phyloP scores from a whole-genome alignment of 1,139 yeast genomes.

The Candida sojae region DNA sequence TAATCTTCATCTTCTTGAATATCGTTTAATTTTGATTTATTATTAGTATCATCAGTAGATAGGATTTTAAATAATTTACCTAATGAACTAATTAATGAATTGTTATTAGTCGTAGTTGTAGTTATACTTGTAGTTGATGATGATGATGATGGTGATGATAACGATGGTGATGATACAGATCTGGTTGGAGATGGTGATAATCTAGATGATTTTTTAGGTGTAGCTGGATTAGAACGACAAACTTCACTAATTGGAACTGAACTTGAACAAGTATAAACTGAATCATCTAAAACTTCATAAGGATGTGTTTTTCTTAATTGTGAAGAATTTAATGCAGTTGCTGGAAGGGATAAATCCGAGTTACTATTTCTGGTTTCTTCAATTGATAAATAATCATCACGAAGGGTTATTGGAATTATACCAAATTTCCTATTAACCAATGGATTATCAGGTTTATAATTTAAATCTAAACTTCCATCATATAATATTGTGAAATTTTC shows the following conservation, averaged over 20 bases:
- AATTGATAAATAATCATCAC: slow-evolving; percentile 27
- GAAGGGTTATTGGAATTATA: slow-evolving; percentile 38
- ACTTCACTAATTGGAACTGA: slow-evolving; percentile 9
- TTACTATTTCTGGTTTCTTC: slow-evolving; percentile 17
- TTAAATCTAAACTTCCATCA: slow-evolving; percentile 14
- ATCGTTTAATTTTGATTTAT: slow-evolving; percentile 1
- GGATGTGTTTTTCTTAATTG: slow-evolving; percentile 56
- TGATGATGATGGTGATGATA: background rate
- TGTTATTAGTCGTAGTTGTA: background rate
- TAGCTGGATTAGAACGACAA: background rate
- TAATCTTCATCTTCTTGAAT: slow-evolving; percentile 6
- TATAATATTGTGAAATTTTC: slow-evolving; percentile 17
- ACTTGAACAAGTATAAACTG: slow-evolving; percentile 60
- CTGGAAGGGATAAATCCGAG: slow-evolving; percentile 9
- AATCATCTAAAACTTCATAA: slow-evolving; percentile 76
- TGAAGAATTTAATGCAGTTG: slow-evolving; percentile 23
- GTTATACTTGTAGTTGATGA: background rate
- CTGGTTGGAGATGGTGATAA: slow-evolving; percentile 1
- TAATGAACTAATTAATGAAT: slow-evolving; percentile 37
- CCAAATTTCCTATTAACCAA: slow-evolving; percentile 52
- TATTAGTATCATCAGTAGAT: slow-evolving; percentile 26
- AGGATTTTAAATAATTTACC: slow-evolving; percentile 40
- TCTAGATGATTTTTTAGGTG: background rate
- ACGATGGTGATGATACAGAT: background rate
- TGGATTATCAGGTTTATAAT: slow-evolving; percentile 50